phyloP scores from a whole-genome alignment of 768 basidiomycete genomes.

The Phylloporus arenicola region DNA sequence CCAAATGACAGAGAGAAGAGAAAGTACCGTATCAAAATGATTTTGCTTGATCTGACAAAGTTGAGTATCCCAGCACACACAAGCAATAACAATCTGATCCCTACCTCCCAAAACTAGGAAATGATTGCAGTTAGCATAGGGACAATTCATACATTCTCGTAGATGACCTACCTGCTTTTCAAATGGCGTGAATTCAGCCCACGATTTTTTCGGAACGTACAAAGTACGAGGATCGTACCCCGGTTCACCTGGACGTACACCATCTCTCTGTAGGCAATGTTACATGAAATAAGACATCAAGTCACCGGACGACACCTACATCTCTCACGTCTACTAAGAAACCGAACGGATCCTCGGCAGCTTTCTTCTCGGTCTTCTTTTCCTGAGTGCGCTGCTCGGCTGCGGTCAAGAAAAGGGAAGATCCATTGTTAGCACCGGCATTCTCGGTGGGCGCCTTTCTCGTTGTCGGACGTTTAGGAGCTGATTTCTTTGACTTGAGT shows the following conservation, averaged over 20 bases:
- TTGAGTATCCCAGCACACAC: constrained; percentile 3
- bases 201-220: constrained; percentile 67
- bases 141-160: neutral
- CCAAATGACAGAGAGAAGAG: constrained; percentile 6
- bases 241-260: constrained; percentile 67
- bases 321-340: constrained; percentile 73
- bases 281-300: neutral
- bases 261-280: constrained; percentile 59
- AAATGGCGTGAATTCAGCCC: constrained; percentile 88
- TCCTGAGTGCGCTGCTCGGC: constrained; percentile 73
- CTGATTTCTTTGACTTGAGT: constrained; percentile 34
- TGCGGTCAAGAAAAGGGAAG: constrained; percentile 64
- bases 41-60: constrained; percentile 89
- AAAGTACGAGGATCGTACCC: constrained; percentile 90
- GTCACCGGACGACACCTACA: constrained; percentile 35
- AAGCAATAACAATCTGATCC: constrained; percentile 17
- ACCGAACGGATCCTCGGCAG: constrained; percentile 66
- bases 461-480: constrained; percentile 29
- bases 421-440: constrained; percentile 27
- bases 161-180: constrained; percentile 67
- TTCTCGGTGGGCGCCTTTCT: constrained; percentile 27
- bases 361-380: constrained; percentile 80
- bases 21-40: constrained; percentile 83
- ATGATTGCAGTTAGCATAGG: neutral
- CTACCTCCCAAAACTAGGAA: constrained; percentile 67